Evolutionary conservation across 2,329 filamentous ascomycete genomes (phyloP), one percentile per base, ranked within the genome.

Genomic region (Tolypocladium cylindrosporum): DNA sequence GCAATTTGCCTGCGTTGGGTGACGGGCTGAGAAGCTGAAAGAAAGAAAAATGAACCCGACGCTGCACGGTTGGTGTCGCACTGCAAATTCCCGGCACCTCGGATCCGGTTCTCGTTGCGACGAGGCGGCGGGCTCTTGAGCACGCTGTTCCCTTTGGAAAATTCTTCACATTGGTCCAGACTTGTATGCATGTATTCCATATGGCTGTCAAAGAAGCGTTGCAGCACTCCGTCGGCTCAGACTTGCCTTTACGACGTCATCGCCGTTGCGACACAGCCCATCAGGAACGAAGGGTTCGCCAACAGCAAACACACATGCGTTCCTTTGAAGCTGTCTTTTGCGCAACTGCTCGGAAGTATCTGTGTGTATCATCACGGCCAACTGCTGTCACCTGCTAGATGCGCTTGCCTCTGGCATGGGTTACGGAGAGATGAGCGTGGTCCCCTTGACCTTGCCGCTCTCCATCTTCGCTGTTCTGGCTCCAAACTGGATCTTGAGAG

Each of bases 401-500:
- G 54, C 51, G 43, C 40, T 56, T 39, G 43, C 40, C 24, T 42
- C 48, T 24, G 1, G 10, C 56, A 60, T 36, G 16, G 42, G 27
- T 79, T 65, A 79, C 19, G 75, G 73, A 16, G 64, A 64, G 60
- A 87, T 77, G 8, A 82, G 65, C 53, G 84, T 81, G 4, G 89
- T 91, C 0, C 89, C 89, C 66, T 88, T 91, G 14, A 81, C 81
- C 66, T 77, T 83, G 5, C 84, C 81, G 58, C 76, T 82, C 68
- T 91, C 86, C 85, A 93, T 92, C 75, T 92, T 94, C 16, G 90
- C 90, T 4, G 89, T 92, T 63, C 89, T 79, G 3, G 90, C 85
- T 16, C 90, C 90, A 67, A 94, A 94, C 72, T 94, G 90, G 59
- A 92, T 91, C 85, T 87, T 6, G 9, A 39, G 34, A 9, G n/a